These are phyloP conservation scores for Tilletiaria anomala DNA, from an alignment of 1,284 basidiomycete species.

Conservation along the genomic window DNA sequence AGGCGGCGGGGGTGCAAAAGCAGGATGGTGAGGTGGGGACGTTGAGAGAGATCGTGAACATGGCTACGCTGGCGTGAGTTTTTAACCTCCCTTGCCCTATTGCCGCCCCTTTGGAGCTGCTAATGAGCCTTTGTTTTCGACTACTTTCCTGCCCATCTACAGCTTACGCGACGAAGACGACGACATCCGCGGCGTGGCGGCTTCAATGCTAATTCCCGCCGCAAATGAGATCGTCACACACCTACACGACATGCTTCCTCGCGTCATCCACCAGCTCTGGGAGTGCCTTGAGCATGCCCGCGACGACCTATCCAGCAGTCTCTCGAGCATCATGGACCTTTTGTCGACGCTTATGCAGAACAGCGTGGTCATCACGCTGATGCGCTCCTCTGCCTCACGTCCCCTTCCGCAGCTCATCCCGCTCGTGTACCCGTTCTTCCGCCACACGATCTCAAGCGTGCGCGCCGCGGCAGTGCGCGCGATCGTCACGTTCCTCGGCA, in stretches of 20 bases:
- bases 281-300: slow-evolving; percentile 79
- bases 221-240: slow-evolving; percentile 62
- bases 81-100: background rate
- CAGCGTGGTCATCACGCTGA: background rate
- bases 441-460: slow-evolving; percentile 93
- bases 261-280: slow-evolving; percentile 75
- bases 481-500: slow-evolving; percentile 67
- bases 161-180: slow-evolving; percentile 79
- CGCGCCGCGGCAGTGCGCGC: slow-evolving; percentile 85
- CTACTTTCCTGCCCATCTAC: no score
- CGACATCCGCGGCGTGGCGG: slow-evolving; percentile 90
- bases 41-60: background rate
- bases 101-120: background rate
- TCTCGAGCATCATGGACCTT: slow-evolving; percentile 93
- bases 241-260: slow-evolving; percentile 45
- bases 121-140: background rate
- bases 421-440: slow-evolving; percentile 80
- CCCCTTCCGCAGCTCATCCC: slow-evolving; percentile 61
- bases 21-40: slow-evolving; percentile 41
- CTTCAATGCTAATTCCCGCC: slow-evolving; percentile 76
- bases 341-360: slow-evolving; percentile 13
- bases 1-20: slow-evolving; percentile 75
- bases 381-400: background rate
- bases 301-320: slow-evolving; percentile 91
- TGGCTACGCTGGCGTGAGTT: background rate